Evolutionary conservation across 257 asterid genomes (phyloP).

Genomic region (Penstemon newberryi): DNA sequence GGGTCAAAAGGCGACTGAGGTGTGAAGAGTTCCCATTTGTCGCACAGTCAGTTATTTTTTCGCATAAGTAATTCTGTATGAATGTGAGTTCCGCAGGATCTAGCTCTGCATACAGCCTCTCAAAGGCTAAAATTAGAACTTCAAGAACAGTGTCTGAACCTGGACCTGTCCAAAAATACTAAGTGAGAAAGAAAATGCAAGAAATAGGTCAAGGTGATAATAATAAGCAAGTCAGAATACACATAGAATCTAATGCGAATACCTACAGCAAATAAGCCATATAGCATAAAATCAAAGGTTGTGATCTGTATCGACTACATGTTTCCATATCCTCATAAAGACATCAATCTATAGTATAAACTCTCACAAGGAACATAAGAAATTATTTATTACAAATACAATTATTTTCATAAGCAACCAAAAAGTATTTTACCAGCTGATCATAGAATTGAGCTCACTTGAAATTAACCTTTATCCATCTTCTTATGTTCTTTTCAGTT

Average conservation of each 20-base stretch:
- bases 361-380: too few relatives aligned
- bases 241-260: slow-evolving; percentile 12
- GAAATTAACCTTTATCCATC: neutral
- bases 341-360: neutral
- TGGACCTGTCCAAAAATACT: slow-evolving; percentile 32
- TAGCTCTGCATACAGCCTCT: slow-evolving; percentile 60
- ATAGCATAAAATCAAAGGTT: slow-evolving; percentile 9
- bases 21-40: slow-evolving; percentile 41
- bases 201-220: slow-evolving; percentile 4
- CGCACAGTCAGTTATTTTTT: slow-evolving; percentile 48
- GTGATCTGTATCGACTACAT: slow-evolving; percentile 3
- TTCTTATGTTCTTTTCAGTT: neutral
- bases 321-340: neutral
- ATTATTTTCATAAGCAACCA: neutral
- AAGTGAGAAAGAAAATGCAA: slow-evolving; percentile 2
- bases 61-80: slow-evolving; percentile 57
- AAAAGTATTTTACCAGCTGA: neutral
- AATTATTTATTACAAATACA: too few relatives aligned
- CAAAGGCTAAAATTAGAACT: slow-evolving; percentile 58
- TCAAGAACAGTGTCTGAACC: slow-evolving; percentile 61
- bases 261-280: slow-evolving; percentile 10
- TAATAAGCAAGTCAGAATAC: slow-evolving; percentile 7
- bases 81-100: slow-evolving; percentile 48
- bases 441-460: neutral
- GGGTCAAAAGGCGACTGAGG: slow-evolving; percentile 55